Base-by-base conservation (phyloP, 257 asterid genomes). In the Solanum bulbocastanum region DNA sequence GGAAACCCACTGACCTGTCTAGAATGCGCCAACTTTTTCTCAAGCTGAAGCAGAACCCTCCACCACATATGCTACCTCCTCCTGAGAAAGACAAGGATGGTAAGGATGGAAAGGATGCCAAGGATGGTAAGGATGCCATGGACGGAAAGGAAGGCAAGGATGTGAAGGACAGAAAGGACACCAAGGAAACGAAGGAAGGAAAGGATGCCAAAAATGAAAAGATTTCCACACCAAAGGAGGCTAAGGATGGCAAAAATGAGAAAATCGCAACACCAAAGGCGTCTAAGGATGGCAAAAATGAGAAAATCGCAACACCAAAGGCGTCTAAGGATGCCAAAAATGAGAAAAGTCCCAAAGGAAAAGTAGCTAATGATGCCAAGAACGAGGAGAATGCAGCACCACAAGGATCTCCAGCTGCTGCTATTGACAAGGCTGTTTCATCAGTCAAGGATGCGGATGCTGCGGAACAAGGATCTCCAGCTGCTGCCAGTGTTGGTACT, bases 21-120 rank as follows among this genome's bases (percentile, higher is more conserved):
- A 95, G 99, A 87, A 94, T 97, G 98, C 95, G 98, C 10, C 99
- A 96, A 46, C 88, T 97, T 86, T 92, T 97, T 62, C 88, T 88
- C 89, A 96, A 97, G 93, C 90, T 97, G 89, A 97, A 97, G 92
- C 93, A 90, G 69, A 96, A 86, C 75, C 99, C 99, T 68, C 99
- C 99, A 5, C 93, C 95, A 23, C 99, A 97, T 86, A 97, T 97
- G 99, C 30, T 93, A 88, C 97, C 98, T 27, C 98, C 94, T 9
- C 93, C 90, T 8, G 22, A 83, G 37, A 89, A 91, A 85, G 93
- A 92, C 5, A 91, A 91, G 85, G 92, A 90, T 76, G 90, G 75
- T 8, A 88, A 89, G 78, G 92, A 91, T 13, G 72, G 78, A 5
- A 88, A 91, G 76, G 94, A 93, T 33, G 85, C 79, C 1, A 91